Base-by-base conservation (phyloP, 305 asterid genomes). In the Fraxinus sp. region DNA sequence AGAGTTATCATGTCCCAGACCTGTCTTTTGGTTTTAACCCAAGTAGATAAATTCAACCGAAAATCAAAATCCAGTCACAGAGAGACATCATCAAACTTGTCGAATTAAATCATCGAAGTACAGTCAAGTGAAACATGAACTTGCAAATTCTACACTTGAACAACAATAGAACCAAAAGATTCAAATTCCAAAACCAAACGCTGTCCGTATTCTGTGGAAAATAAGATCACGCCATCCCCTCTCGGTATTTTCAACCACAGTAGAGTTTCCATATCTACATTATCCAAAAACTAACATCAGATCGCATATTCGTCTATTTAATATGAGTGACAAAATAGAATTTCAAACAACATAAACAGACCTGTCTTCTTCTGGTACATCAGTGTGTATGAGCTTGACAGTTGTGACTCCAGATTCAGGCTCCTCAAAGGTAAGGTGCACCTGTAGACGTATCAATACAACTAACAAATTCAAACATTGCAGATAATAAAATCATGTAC, bases 351-450 rank as follows among this genome's bases (percentile, higher is more conserved):
- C n/a, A 36, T 36, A 76, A 39, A 90, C 91, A n/a, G 68, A 91
- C 99, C 99, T 91, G 91, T 96, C 99, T 84, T 96, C 98, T 88
- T 90, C 97, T 0, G 99, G 99, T 4, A 96, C 90, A 85, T 96
- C 97, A 37, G 87, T 84, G 83, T 96, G 99, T 13, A 91, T 87
- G 77, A 96, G 92, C 84, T 92, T 95, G 20, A 94, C 89, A 22
- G 89, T 79, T 0, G 99, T 95, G 64, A 93, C 41, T 9, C 98
- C 98, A 37, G 98, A 85, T 87, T 93, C 97, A 26, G 98, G 98
- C 89, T 96, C 99, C 0, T 96, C 98, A 81, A 95, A 89, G 13
- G 89, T 78, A 70, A 96, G 92, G 1, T 95, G 92, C 80, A 95
- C 98, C 98, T 96, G 80, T 13, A 13, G 16, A 43, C 16, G 5